Evolutionary conservation across 345 rosid genomes (phyloP).

Genomic region (Microcos paniculata): DNA sequence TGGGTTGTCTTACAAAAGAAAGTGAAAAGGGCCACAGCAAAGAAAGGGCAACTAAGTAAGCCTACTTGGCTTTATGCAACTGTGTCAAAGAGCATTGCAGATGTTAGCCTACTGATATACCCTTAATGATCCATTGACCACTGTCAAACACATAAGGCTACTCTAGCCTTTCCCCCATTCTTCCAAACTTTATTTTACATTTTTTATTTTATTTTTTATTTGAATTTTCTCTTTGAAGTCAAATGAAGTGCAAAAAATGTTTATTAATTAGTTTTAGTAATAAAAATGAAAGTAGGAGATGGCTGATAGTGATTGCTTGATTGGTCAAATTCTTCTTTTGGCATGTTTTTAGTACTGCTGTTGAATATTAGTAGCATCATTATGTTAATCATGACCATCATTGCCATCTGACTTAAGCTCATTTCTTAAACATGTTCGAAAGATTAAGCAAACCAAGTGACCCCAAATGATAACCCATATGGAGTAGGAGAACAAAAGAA

Average conservation of each 20-base stretch:
- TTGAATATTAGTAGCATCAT: slow-evolving; percentile 6
- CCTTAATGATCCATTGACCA: slow-evolving; percentile 33
- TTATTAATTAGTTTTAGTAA: neutral
- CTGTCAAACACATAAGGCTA: slow-evolving; percentile 24
- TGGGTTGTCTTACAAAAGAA: slow-evolving; percentile 32
- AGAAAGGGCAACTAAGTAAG: slow-evolving; percentile 17
- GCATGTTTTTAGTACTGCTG: neutral
- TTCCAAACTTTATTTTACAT: neutral
- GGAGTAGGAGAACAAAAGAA: neutral
- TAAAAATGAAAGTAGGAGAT: neutral
- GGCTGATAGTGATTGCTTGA: slow-evolving; percentile 2
- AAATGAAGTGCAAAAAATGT: slow-evolving; percentile 2
- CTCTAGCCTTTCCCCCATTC: neutral
- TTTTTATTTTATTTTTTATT: too few relatives aligned
- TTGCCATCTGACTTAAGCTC: neutral
- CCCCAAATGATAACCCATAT: neutral
- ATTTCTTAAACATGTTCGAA: neutral
- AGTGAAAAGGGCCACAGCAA: slow-evolving; percentile 28
- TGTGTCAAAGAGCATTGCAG: slow-evolving; percentile 6
- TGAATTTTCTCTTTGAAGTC: neutral
- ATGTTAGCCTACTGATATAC: slow-evolving; percentile 6
- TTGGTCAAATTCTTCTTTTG: slow-evolving; percentile 3
- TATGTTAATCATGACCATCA: slow-evolving; percentile 5
- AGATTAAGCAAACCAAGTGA: neutral
- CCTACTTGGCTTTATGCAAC: slow-evolving; percentile 17